Conservation (phyloP, 495 filamentous ascomycete species). For the Annulohypoxylon stygium region DNA sequence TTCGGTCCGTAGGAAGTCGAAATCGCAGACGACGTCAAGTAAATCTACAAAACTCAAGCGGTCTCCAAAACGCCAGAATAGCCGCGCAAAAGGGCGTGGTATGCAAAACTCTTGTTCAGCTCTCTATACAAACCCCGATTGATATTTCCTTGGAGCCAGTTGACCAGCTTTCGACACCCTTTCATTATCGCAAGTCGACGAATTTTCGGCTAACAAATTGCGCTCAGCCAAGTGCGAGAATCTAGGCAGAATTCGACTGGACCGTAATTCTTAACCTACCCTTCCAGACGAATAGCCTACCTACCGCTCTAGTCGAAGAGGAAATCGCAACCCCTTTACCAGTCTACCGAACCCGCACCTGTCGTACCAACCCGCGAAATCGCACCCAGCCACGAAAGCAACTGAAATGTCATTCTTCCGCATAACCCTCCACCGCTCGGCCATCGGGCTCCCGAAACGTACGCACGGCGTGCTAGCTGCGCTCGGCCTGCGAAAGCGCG, state of each 20-base stretch:
- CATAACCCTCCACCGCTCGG: constrained; percentile 91
- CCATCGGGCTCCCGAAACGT: constrained; percentile 89
- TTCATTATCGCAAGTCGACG: not conserved
- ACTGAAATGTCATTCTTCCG: constrained; percentile 88
- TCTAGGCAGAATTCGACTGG: not conserved
- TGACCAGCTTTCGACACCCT: not conserved
- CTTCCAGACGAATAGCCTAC: not conserved
- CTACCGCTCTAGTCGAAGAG: not conserved
- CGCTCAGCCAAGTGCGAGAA: constrained; percentile 2
- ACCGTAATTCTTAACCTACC: not conserved
- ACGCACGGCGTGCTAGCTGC: constrained; percentile 87
- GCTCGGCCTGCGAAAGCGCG: constrained; percentile 88
- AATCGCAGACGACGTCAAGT: not conserved
- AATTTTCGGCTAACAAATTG: constrained; percentile 2
- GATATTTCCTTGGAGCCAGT: not conserved
- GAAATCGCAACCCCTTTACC: too few species aligned
- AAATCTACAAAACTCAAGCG: not conserved
- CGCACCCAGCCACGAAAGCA: not conserved
- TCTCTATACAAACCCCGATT: not conserved
- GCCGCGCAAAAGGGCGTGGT: constrained; percentile 1
- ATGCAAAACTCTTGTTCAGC: not conserved
- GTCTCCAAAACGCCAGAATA: not conserved
- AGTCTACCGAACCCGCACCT: too few species aligned
- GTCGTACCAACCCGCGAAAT: not conserved
- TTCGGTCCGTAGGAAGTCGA: constrained; percentile 4